Evolutionary conservation across 2,329 filamentous ascomycete genomes (phyloP).

Genomic region (Ascomycota sp.): DNA sequence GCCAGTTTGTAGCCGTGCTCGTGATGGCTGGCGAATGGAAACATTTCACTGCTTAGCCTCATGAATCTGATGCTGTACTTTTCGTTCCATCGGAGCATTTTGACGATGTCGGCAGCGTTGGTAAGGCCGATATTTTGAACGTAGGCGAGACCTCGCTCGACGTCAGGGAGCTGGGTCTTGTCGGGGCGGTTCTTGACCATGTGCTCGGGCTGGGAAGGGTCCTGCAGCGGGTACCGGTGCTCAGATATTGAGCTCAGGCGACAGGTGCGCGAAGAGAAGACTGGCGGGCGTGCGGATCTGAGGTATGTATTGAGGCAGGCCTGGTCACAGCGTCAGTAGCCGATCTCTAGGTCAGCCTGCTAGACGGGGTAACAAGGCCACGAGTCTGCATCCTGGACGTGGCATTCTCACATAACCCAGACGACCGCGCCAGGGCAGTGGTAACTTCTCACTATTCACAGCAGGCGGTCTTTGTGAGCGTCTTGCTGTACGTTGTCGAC

Average conservation of each 20-base stretch:
- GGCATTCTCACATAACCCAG: conserved; percentile 55
- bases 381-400: not conserved
- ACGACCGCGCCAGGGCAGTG: conserved; percentile 76
- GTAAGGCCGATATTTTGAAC: conserved; percentile 60
- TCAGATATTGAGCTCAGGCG: conserved; percentile 80
- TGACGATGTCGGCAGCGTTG: conserved; percentile 65
- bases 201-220: conserved; percentile 60
- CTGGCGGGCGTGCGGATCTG: conserved; percentile 56
- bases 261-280: conserved; percentile 83
- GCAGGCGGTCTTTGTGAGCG: conserved; percentile 41
- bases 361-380: not conserved
- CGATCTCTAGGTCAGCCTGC: not conserved
- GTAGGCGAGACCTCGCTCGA: conserved; percentile 47
- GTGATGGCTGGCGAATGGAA: conserved; percentile 79
- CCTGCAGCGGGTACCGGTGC: conserved; percentile 60
- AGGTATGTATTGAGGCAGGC: conserved; percentile 89
- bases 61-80: conserved; percentile 83
- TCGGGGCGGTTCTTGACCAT: conserved; percentile 73
- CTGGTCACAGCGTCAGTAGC: conserved; percentile 15
- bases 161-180: conserved; percentile 44
- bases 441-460: conserved; percentile 65
- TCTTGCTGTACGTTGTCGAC: conserved; percentile 14
- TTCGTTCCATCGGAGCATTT: conserved; percentile 84
- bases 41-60: conserved; percentile 88
- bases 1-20: conserved; percentile 73